Conservation (phyloP, 148 eudicot genomes). For the Agrostemma githago region DNA sequence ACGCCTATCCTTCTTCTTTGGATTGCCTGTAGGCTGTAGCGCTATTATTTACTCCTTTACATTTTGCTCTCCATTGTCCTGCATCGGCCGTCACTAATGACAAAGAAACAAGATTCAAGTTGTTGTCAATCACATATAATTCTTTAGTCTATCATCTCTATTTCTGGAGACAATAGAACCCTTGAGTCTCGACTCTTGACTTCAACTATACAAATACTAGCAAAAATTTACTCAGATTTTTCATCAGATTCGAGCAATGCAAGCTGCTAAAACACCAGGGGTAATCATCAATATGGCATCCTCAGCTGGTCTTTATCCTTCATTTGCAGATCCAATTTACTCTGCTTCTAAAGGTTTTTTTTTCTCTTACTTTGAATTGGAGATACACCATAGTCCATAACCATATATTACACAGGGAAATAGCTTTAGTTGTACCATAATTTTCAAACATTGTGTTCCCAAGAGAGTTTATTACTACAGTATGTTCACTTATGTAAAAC, state of each 20-base stretch:
- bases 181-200: background rate
- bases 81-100: too few relatives aligned
- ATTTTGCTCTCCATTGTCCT: too few relatives aligned
- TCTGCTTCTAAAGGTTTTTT: slow-evolving; percentile 78
- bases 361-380: slow-evolving; percentile 3
- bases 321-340: slow-evolving; percentile 55
- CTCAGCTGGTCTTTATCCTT: slow-evolving; percentile 85
- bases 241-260: slow-evolving; percentile 67
- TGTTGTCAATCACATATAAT: too few relatives aligned
- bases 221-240: background rate
- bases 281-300: slow-evolving; percentile 79
- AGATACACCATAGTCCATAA: background rate
- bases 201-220: background rate
- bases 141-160: too few relatives aligned
- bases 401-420: background rate
- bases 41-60: background rate
- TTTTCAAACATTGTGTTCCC: background rate
- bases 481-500: too few relatives aligned
- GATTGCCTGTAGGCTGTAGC: background rate
- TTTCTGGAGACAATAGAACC: too few relatives aligned
- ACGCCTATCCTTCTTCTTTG: slow-evolving; percentile 16
- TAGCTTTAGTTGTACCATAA: background rate
- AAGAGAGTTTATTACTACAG: too few relatives aligned
- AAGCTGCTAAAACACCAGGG: slow-evolving; percentile 66
- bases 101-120: too few relatives aligned